Base-by-base conservation (phyloP, 768 basidiomycete genomes). In the Mycena haematopus region DNA sequence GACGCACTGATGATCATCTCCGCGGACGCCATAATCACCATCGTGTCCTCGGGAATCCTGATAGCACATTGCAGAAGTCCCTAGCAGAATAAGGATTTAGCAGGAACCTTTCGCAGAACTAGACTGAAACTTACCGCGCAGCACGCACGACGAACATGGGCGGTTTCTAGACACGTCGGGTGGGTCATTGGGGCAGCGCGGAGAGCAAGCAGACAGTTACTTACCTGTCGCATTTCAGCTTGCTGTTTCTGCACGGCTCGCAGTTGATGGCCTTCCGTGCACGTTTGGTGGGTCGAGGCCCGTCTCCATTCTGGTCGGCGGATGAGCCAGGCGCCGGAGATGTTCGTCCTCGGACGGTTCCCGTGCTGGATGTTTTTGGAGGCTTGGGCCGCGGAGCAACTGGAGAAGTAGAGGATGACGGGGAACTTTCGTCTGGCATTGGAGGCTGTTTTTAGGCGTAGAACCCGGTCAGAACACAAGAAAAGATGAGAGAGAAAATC, bases 191-290 rank as follows among this genome's bases (percentile, higher is more conserved):
- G 55, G 33, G 50, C 52, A 44, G 7, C 15, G 44, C 6, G 65
- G 29, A 31, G 29, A 50, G 57, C 44, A 46, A 49, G 58, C 33
- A 56, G 40, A 61, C 50, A 21, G 52, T 36, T 36, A 66, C 91
- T n/a, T 58, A 66, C 91, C 91, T 87, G 76, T 94, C 92, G 79
- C 92, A 94, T 77, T 94, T 93, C 69, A 93, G 85, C 77, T 93
- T 92, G 80, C 88, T 91, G 69, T 87, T 89, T 71, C 92, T 83
- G 78, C 92, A 94, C 3, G 92, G 92, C 69, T 92, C 91, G 71
- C 92, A 94, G 77, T 94, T 94, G 68, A 94, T 92, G 19, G 92
- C 91, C 72, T 93, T 93, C 62, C 92, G 82, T 0, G 92, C 89
- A 49, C 92, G 87, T 75, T 93, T 94, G 24, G 91, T 86, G 3